Evolutionary conservation across 352 stramenopile genomes (phyloP).

Genomic region (Phytophthora kernoviae): DNA sequence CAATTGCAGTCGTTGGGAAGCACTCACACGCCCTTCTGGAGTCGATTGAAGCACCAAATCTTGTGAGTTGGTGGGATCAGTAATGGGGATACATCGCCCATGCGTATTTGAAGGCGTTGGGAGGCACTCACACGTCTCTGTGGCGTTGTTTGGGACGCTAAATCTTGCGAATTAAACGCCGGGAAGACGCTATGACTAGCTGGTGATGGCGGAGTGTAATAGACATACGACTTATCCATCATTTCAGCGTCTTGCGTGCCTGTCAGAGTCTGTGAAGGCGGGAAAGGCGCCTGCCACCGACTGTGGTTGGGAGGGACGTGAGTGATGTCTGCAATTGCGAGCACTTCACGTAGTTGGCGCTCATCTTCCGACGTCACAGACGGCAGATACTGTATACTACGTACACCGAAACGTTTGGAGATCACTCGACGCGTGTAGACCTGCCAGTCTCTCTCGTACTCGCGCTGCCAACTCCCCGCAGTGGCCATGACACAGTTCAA

Average conservation of each 20-base stretch:
- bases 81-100: slow-evolving; percentile 67
- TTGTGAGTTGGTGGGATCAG: slow-evolving; percentile 33
- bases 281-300: slow-evolving; percentile 35
- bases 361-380: slow-evolving; percentile 41
- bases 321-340: slow-evolving; percentile 31
- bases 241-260: slow-evolving; percentile 17
- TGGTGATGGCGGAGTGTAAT: slow-evolving; percentile 48
- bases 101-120: slow-evolving; percentile 53
- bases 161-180: slow-evolving; percentile 64
- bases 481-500: slow-evolving; percentile 7
- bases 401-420: slow-evolving; percentile 37
- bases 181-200: slow-evolving; percentile 52
- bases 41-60: slow-evolving; percentile 43
- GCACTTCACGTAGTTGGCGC: slow-evolving; percentile 42
- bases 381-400: slow-evolving; percentile 20
- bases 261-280: slow-evolving; percentile 19
- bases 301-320: slow-evolving; percentile 38
- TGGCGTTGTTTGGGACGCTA: slow-evolving; percentile 29
- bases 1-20: slow-evolving; percentile 57
- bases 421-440: slow-evolving; percentile 47
- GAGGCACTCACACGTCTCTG: slow-evolving; percentile 42
- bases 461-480: slow-evolving; percentile 49
- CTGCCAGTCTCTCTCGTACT: slow-evolving; percentile 72
- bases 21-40: slow-evolving; percentile 27
- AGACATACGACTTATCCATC: slow-evolving; percentile 69